These are phyloP conservation scores for Cryphonectria parasitica DNA, from an alignment of 2,329 filamentous ascomycete genomes.

Conservation along the genomic window DNA sequence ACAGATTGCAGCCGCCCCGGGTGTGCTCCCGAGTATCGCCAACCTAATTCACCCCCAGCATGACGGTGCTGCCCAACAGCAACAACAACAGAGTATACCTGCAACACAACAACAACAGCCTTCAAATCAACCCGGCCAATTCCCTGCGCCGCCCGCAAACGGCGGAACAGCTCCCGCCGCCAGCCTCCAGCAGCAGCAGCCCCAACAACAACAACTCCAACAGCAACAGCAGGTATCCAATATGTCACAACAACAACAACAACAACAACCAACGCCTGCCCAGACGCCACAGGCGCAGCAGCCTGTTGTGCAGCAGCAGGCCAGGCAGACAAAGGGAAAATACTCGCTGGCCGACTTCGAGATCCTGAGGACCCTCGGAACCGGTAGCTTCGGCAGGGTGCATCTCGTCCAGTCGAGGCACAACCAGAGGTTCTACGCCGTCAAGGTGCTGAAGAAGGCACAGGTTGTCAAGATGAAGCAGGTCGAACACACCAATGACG, in stretches of 20 bases:
- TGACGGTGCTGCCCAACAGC: constrained; percentile 46
- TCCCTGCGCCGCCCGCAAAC: constrained; percentile 35
- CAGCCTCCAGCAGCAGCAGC: constrained; percentile 5
- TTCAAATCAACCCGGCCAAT: constrained; percentile 30
- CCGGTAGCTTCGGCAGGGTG: constrained; percentile 94
- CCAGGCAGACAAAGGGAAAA: constrained; percentile 89
- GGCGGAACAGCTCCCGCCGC: constrained; percentile 32
- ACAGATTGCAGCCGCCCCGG: constrained; percentile 54
- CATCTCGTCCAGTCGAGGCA: constrained; percentile 97
- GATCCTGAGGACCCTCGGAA: constrained; percentile 88
- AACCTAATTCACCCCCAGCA: constrained; percentile 75
- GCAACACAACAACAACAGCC: constrained; percentile 31
- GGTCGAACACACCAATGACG: constrained; percentile 98
- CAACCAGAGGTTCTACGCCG: constrained; percentile 96
- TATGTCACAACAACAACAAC: constrained; percentile 35
- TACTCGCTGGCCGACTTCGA: constrained; percentile 92
- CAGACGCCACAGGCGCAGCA: constrained; percentile 33
- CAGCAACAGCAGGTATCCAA: constrained; percentile 25
- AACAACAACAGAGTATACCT: constrained; percentile 25
- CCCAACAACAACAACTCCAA: constrained; percentile 13
- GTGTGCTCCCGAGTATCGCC: constrained; percentile 67
- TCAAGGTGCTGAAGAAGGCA: constrained; percentile 97
- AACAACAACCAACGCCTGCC: constrained; percentile 37
- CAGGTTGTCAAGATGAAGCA: constrained; percentile 99
- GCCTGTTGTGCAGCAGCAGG: constrained; percentile 37